Evolutionary conservation across 1,284 basidiomycete species (phyloP).

Genomic region (Cutaneotrichosporon cavernicola): DNA sequence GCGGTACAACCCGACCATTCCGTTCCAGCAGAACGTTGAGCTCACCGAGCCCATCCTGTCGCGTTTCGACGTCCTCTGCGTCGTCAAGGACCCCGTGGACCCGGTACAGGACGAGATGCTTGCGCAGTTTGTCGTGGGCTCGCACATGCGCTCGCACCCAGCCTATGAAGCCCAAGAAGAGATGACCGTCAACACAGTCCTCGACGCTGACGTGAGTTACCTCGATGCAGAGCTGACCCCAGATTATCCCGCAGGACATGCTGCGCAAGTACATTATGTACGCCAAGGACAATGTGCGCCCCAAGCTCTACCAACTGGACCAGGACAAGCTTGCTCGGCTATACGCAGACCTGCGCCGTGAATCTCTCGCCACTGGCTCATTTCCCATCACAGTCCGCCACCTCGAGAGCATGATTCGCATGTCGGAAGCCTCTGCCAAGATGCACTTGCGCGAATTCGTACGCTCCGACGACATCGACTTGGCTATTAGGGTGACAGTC

Average conservation of each 20-base stretch:
- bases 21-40: slow-evolving; percentile 98
- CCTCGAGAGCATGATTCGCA: slow-evolving; percentile 97
- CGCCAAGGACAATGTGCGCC: slow-evolving; percentile 85
- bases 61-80: slow-evolving; percentile 97
- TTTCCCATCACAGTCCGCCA: slow-evolving; percentile 98
- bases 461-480: slow-evolving; percentile 90
- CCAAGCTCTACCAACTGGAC: slow-evolving; percentile 91
- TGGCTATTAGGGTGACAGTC: slow-evolving; percentile 93
- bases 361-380: slow-evolving; percentile 93
- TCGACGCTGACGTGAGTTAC: slow-evolving; percentile 83
- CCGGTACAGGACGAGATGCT: slow-evolving; percentile 96
- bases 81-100: slow-evolving; percentile 96
- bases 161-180: slow-evolving; percentile 82
- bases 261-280: slow-evolving; percentile 99
- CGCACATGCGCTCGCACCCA: slow-evolving; percentile 90
- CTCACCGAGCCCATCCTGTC: slow-evolving; percentile 97
- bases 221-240: slow-evolving; percentile 3
- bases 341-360: slow-evolving; percentile 93
- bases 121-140: slow-evolving; percentile 94
- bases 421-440: slow-evolving; percentile 97
- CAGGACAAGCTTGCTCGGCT: slow-evolving; percentile 93
- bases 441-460: slow-evolving; percentile 98
- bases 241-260: slow-evolving; percentile 96
- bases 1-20: slow-evolving; percentile 93
- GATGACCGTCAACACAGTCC: slow-evolving; percentile 78